These are phyloP conservation scores for Hibiscus mutabilis DNA, from an alignment of 345 rosid species.

Conservation along the genomic window DNA sequence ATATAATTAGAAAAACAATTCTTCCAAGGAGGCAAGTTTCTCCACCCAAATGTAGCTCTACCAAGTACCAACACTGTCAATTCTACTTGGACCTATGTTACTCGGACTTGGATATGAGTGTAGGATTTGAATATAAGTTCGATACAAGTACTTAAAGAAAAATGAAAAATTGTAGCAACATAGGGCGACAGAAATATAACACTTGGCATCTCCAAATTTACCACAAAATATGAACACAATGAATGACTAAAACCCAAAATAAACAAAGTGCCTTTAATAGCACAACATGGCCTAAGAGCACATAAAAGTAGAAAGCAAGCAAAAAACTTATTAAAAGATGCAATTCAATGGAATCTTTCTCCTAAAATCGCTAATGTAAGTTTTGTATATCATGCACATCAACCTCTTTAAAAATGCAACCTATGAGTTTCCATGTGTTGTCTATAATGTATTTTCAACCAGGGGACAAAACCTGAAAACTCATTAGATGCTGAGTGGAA, in stretches of 20 bases:
- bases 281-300: neutral
- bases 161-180: neutral
- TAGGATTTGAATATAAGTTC: neutral
- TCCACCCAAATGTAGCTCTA: neutral
- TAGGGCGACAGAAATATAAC: neutral
- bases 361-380: neutral
- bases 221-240: neutral
- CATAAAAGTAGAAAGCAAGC: neutral
- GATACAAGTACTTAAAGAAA: neutral
- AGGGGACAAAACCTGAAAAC: too few species aligned
- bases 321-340: neutral
- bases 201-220: neutral
- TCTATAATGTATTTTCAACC: too few species aligned
- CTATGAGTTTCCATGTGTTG: neutral
- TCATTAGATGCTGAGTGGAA: too few species aligned
- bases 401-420: neutral
- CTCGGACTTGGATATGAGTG: neutral
- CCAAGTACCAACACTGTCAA: neutral
- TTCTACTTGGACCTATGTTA: conserved; percentile 24
- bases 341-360: neutral
- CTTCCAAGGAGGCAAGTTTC: conserved; percentile 43
- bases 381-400: neutral
- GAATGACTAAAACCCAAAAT: neutral
- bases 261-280: neutral
- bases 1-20: conserved; percentile 18